These are phyloP conservation scores for Beauveria sp. DNA, from an alignment of 2,329 filamentous ascomycete genomes.

Conservation along the genomic window DNA sequence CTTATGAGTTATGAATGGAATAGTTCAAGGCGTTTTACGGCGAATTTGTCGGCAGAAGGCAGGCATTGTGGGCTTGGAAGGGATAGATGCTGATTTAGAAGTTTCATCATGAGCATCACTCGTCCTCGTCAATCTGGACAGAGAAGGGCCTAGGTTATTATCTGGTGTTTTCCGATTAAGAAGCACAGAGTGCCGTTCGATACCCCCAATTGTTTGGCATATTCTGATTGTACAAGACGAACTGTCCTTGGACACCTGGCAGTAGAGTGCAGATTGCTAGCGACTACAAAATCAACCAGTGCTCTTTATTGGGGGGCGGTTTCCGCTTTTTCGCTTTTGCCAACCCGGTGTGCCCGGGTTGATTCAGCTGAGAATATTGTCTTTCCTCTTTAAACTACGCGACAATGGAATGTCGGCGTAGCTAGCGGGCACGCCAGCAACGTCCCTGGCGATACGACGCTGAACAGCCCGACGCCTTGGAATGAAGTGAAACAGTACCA, in stretches of 20 bases:
- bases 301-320: background rate
- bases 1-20: background rate
- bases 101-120: background rate
- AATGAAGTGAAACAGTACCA: background rate
- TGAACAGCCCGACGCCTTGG: background rate
- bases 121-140: background rate
- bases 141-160: background rate
- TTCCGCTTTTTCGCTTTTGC: too few species aligned
- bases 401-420: background rate
- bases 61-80: background rate
- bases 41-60: background rate
- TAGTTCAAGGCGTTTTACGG: background rate
- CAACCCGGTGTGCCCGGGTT: too few species aligned
- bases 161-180: background rate
- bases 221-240: background rate
- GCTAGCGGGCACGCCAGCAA: background rate
- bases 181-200: background rate
- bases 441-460: background rate
- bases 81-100: background rate
- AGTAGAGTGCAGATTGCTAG: background rate
- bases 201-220: slow-evolving; percentile 4
- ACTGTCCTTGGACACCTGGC: background rate
- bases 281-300: background rate
- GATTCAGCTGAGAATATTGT: too few species aligned
- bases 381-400: background rate